Evolutionary conservation across 768 basidiomycete genomes (phyloP), one percentile per base, ranked within the genome.

Genomic region (Boletus patriciae): DNA sequence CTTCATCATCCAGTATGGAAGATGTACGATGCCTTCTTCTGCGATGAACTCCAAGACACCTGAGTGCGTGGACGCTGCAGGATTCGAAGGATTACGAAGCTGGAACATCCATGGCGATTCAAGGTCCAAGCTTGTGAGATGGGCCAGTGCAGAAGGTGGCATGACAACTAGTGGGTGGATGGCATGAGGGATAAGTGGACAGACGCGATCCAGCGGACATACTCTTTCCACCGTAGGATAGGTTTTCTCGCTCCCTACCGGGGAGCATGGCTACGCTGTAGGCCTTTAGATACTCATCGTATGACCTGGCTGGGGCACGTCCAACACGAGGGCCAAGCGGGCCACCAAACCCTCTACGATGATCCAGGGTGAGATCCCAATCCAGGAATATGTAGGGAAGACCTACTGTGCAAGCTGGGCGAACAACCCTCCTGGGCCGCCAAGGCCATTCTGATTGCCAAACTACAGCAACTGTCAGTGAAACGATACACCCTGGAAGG

Each of bases 1-100:
- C 77, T 90, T 94, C 96, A 99, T 99, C 92, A 99, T 96, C 97
- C 97, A 99, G 64, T 94, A 90, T 0, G 97, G 97, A 16, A 99
- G 79, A 77, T 98, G 90, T 3, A 95, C 95, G 15, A 90, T 80
- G 13, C 97, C 97, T 72, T 98, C 96, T 54, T 97, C 89, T 3
- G 97, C 96, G 62, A 98, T 98, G 74, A 99, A 99, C 70, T 99
- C 97, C 29, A 99, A 83, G 27, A 99, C 97, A 78, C 97, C 97
- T 2, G 91, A 92, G 69, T 99, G 93, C 2, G 97, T 98, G 21
- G 83, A 94, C 52, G 83, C 90, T 34, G 85, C 91, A 50, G 81
- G 80, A 75, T 89, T 95, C 65, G 76, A 48, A 1, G 97, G 96
- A 73, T 98, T 98, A 47, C 92, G 88, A 50, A 99, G 80, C 61